A percentile compares a stretch with the other conserved stretches of the same genome.
Evolutionary conservation across 345 rosid genomes (phyloP).

Genomic region (Populus tremula): DNA sequence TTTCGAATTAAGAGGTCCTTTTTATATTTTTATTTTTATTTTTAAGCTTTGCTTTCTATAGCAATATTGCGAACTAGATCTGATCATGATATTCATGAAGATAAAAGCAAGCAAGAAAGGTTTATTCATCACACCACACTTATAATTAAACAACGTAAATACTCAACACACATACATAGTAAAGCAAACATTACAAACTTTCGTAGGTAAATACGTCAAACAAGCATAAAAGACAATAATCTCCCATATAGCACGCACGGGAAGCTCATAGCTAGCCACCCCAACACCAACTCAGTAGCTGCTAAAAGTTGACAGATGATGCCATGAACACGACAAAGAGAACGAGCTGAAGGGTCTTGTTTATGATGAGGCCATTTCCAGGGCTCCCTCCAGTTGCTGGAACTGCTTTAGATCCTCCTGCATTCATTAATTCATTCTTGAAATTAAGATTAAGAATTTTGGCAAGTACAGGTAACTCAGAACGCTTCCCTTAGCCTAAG

Average conservation of each 20-base stretch:
- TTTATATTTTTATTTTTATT: no score
- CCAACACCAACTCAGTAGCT: constrained; percentile 19
- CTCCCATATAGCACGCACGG: background rate
- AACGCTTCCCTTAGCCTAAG: background rate
- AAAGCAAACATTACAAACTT: background rate
- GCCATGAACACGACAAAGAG: constrained; percentile 24
- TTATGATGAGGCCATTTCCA: background rate
- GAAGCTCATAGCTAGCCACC: constrained; percentile 1
- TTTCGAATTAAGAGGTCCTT: no score
- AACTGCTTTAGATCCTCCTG: constrained; percentile 25
- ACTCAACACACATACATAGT: background rate
- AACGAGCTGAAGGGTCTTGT: constrained; percentile 17
- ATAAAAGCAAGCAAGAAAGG: no score
- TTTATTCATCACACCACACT: no score
- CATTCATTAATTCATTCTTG: background rate
- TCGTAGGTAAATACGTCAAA: background rate
- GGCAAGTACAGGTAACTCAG: background rate
- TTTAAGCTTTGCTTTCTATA: no score
- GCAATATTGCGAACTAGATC: no score
- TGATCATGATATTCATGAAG: no score
- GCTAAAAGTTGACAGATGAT: constrained; percentile 10
- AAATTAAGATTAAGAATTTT: background rate
- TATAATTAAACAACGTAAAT: background rate
- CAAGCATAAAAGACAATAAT: background rate
- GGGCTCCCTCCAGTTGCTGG: constrained; percentile 1